Evolutionary conservation across 768 basidiomycete species (phyloP).

Genomic region (Tricholoma sp.): DNA sequence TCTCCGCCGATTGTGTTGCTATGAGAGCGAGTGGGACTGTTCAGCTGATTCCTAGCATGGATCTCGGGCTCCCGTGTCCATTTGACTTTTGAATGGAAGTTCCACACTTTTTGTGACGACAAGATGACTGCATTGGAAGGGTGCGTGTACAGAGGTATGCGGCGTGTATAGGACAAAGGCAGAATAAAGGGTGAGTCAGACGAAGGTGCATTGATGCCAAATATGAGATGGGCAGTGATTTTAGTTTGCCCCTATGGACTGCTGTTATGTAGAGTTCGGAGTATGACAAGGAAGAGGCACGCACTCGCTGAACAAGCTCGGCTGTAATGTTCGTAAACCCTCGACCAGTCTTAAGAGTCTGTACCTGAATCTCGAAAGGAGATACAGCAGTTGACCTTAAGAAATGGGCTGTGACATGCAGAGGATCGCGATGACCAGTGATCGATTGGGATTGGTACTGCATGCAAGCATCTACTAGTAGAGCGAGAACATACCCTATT

Average conservation of each 20-base stretch:
- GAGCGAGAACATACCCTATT: constrained; percentile 54
- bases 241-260: constrained; percentile 37
- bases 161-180: constrained; percentile 54
- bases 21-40: constrained; percentile 32
- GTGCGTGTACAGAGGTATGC: constrained; percentile 51
- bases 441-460: constrained; percentile 35
- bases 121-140: constrained; percentile 34
- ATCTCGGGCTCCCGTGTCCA: constrained; percentile 39
- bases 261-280: neutral
- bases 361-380: constrained; percentile 44
- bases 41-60: constrained; percentile 30
- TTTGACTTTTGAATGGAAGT: constrained; percentile 27
- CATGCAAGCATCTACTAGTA: constrained; percentile 50
- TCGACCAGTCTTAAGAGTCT: constrained; percentile 42
- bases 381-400: constrained; percentile 37
- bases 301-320: constrained; percentile 54
- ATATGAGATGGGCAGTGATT: constrained; percentile 52
- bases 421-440: constrained; percentile 47
- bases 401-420: constrained; percentile 60
- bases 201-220: constrained; percentile 38
- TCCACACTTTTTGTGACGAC: constrained; percentile 25
- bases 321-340: constrained; percentile 55
- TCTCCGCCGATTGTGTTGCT: constrained; percentile 43
- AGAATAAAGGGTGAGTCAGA: constrained; percentile 33
- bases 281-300: neutral